Percentiles rank a stretch among this genome's conserved stretches.
phyloP scores from a whole-genome alignment of 352 stramenopile genomes.

The Globisporangium yorkense region DNA sequence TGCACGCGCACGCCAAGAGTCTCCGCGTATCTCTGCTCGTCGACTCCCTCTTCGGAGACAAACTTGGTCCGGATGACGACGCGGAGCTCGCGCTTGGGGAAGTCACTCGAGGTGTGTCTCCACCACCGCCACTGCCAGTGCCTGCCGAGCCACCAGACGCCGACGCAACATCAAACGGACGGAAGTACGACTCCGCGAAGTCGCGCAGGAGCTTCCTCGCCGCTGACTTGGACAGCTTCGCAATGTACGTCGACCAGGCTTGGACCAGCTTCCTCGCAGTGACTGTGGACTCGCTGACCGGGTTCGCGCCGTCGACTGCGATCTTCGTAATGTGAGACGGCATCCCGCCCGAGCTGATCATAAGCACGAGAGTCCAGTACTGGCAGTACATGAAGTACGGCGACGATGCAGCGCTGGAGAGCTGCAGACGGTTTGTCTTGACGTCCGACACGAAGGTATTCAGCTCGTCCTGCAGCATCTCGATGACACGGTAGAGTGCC shows the following conservation, averaged over 20 bases:
- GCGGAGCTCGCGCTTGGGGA: not conserved
- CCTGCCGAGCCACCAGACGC: not conserved
- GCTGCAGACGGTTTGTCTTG: slow-evolving; percentile 61
- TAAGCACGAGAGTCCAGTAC: slow-evolving; percentile 64
- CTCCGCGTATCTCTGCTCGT: slow-evolving; percentile 26
- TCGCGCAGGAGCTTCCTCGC: slow-evolving; percentile 57
- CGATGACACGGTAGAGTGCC: slow-evolving; percentile 47
- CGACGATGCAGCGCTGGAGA: slow-evolving; percentile 19
- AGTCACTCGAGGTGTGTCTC: not conserved
- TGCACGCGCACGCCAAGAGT: slow-evolving; percentile 62
- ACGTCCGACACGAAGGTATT: slow-evolving; percentile 52
- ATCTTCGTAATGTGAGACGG: slow-evolving; percentile 54
- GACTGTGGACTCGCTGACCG: slow-evolving; percentile 14
- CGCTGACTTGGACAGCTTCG: slow-evolving; percentile 42
- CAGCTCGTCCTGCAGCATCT: slow-evolving; percentile 47
- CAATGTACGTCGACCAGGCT: slow-evolving; percentile 48
- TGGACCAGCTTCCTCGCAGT: slow-evolving; percentile 44
- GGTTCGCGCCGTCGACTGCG: slow-evolving; percentile 26
- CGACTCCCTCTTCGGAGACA: slow-evolving; percentile 15
- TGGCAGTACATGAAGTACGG: slow-evolving; percentile 59
- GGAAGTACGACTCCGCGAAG: slow-evolving; percentile 54
- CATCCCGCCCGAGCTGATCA: slow-evolving; percentile 44
- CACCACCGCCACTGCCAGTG: not conserved
- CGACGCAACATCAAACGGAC: slow-evolving; percentile 28
- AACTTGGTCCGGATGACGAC: slow-evolving; percentile 2